Evolutionary conservation across 2,329 filamentous ascomycete genomes (phyloP).

Genomic region (Cryphonectria carpinicola): DNA sequence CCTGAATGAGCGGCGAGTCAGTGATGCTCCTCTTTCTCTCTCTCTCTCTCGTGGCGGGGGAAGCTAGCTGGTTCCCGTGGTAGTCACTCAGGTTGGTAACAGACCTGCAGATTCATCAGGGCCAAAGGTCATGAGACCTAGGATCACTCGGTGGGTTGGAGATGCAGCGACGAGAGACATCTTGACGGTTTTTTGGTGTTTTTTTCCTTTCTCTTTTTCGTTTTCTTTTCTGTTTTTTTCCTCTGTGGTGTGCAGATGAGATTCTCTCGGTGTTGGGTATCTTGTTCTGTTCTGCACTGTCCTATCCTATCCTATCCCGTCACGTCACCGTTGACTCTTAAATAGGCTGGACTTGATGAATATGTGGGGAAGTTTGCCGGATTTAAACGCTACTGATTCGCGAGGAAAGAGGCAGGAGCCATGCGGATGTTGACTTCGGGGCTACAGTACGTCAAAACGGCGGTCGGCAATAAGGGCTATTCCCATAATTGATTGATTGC

Average conservation of each 20-base stretch:
- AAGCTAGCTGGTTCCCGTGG: background rate
- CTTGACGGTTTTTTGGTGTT: background rate
- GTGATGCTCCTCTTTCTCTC: background rate
- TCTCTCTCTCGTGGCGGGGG: background rate
- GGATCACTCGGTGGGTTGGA: conserved; percentile 56
- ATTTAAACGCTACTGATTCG: background rate
- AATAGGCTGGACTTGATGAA: no score
- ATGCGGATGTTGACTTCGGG: background rate
- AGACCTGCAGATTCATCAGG: conserved; percentile 55
- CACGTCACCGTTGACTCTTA: background rate
- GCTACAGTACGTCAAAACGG: background rate
- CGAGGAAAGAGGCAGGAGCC: background rate
- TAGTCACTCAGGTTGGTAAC: background rate
- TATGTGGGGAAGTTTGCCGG: background rate
- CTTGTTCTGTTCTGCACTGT: background rate
- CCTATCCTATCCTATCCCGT: background rate
- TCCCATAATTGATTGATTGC: background rate
- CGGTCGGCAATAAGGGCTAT: background rate
- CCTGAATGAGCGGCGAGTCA: background rate
- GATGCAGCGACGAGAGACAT: conserved; percentile 28
- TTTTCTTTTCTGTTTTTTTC: background rate
- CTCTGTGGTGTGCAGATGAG: background rate
- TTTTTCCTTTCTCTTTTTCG: background rate
- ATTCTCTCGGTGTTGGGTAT: background rate
- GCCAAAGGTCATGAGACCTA: conserved; percentile 75